Evolutionary conservation across 768 basidiomycete genomes (phyloP), one percentile per base, ranked within the genome.

Genomic region (Postia placenta): DNA sequence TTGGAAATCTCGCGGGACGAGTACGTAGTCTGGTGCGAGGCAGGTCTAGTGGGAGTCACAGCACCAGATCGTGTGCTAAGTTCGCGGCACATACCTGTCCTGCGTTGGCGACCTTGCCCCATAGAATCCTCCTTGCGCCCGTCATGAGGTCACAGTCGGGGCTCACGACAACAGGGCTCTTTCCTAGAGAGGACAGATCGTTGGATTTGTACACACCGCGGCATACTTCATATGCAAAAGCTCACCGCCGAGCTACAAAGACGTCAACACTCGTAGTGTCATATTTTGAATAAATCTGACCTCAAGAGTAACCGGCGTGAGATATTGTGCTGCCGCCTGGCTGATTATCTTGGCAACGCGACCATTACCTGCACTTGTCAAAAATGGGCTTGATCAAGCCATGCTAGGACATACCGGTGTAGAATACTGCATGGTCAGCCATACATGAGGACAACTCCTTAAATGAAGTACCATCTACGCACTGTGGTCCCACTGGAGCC

Each of bases 51-150:
- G n/a, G n/a, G n/a, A n/a, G n/a, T n/a, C n/a, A n/a, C n/a, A n/a
- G n/a, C n/a, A n/a, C n/a, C n/a, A n/a, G n/a, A n/a, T n/a, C n/a
- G n/a, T n/a, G n/a, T 17, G 36, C 14, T 28, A 26, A 12, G 42
- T 15, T 22, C 14, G 17, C 1, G 6, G 43, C 5, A 37, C 55
- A 22, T 46, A 69, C 69, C 59, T 72, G 72, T 2, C 91, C 91
- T 0, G 78, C 80, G 56, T 93, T 93, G 30, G 74, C 66, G 41
- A 69, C 66, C 57, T 89, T 89, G n/a, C 88, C 88, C 87, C 87
- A 92, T 28, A 91, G 63, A 38, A 93, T 72, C n/a, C 90, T 75
- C 37, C 74, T 75, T 2, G 87, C 86, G 0, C 83, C 74, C 4
- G 73, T 67, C 49, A 80, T 72, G 43, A 92, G 66, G 60, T 92